phyloP scores from a whole-genome alignment of 2,329 filamentous ascomycete genomes.

The Colletotrichum sp. region DNA sequence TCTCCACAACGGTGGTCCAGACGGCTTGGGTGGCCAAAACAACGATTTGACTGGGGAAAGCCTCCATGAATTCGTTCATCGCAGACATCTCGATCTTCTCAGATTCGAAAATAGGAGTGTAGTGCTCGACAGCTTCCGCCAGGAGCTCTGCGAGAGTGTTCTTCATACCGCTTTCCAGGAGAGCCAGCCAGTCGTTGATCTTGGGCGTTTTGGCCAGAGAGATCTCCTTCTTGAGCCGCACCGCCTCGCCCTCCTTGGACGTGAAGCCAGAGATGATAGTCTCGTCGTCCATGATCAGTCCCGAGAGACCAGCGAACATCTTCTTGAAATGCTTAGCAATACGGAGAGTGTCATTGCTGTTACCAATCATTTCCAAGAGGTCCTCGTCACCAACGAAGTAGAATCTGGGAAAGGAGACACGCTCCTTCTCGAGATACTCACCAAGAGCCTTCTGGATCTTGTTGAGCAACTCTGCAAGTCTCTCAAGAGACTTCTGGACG shows the following conservation, averaged over 20 bases:
- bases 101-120: conserved; percentile 77
- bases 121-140: conserved; percentile 83
- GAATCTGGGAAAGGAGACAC: conserved; percentile 96
- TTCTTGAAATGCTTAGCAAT: conserved; percentile 99
- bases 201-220: conserved; percentile 91
- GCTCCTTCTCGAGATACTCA: conserved; percentile 97
- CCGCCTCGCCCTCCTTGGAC: conserved; percentile 92
- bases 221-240: conserved; percentile 87
- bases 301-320: conserved; percentile 98
- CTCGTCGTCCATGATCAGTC: conserved; percentile 90
- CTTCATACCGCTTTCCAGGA: conserved; percentile 94
- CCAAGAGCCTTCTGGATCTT: conserved; percentile 99
- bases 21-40: conserved; percentile 92
- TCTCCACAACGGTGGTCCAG: conserved; percentile 89
- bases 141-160: conserved; percentile 89
- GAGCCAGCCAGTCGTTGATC: conserved; percentile 98
- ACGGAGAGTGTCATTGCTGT: conserved; percentile 95
- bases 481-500: conserved; percentile 93
- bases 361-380: conserved; percentile 97
- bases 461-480: conserved; percentile 94
- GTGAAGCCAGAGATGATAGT: conserved; percentile 89
- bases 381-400: conserved; percentile 99
- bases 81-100: conserved; percentile 71
- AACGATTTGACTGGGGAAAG: conserved; percentile 92
- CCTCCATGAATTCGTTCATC: conserved; percentile 80